These are phyloP conservation scores for Fusarium begoniae DNA, from an alignment of 2,329 filamentous ascomycete genomes.

Conservation along the genomic window DNA sequence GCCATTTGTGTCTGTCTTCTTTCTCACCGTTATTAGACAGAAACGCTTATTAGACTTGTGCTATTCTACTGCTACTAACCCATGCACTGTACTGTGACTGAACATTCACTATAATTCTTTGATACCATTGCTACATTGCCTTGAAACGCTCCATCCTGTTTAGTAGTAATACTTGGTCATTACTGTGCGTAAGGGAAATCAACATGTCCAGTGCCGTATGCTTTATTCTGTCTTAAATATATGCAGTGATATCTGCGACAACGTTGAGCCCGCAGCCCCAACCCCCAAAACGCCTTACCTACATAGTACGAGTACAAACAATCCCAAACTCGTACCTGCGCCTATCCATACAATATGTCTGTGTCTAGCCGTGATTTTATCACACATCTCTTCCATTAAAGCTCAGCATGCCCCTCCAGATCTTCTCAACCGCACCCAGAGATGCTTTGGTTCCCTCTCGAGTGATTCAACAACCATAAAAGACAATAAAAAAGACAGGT, in stretches of 20 bases:
- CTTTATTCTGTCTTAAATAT: conserved; percentile 26
- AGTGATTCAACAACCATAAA: neutral
- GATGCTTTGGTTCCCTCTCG: neutral
- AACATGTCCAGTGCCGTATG: conserved; percentile 12
- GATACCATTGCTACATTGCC: neutral
- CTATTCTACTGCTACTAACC: conserved; percentile 9
- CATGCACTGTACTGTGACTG: neutral
- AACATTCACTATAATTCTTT: neutral
- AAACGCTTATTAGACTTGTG: neutral
- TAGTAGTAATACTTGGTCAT: neutral
- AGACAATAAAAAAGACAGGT: neutral
- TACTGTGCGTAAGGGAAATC: neutral
- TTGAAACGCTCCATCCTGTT: neutral
- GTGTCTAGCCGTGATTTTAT: conserved; percentile 9
- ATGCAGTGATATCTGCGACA: conserved; percentile 30
- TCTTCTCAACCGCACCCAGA: conserved; percentile 5
- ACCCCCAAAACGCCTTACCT: conserved; percentile 41
- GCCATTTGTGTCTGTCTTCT: conserved; percentile 18
- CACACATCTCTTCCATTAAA: conserved; percentile 19
- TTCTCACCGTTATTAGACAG: neutral
- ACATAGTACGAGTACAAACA: conserved; percentile 34
- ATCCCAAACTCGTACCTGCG: conserved; percentile 24
- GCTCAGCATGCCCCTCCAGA: conserved; percentile 6
- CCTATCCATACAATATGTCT: conserved; percentile 28
- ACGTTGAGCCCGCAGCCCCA: conserved; percentile 20